These are phyloP conservation scores for Penicillium sp. DNA, from an alignment of 2,329 filamentous ascomycete genomes.

Conservation along the genomic window DNA sequence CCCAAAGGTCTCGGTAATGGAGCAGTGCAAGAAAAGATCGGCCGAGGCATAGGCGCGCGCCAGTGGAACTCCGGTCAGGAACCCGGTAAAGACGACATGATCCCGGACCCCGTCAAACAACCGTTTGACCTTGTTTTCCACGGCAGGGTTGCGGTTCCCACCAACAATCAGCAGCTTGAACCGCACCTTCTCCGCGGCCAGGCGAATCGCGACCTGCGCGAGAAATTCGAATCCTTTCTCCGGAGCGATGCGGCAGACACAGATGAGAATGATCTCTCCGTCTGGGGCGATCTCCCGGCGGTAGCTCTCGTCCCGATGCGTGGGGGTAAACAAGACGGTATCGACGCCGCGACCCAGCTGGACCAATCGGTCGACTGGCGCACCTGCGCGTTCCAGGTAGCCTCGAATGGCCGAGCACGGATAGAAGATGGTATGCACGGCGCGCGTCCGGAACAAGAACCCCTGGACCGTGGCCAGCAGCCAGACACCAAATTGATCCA, in stretches of 20 bases:
- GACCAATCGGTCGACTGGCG: conserved; percentile 60
- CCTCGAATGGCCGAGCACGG: conserved; percentile 64
- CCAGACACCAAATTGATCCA: conserved; percentile 64
- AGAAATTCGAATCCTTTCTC: conserved; percentile 73
- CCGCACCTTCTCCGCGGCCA: conserved; percentile 58
- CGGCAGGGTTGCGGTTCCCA: conserved; percentile 65
- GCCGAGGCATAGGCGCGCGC: conserved; percentile 69
- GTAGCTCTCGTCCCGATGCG: conserved; percentile 54
- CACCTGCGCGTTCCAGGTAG: conserved; percentile 62
- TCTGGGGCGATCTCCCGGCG: conserved; percentile 60
- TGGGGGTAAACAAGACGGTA: conserved; percentile 62
- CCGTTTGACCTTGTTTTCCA: conserved; percentile 63
- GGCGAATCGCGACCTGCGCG: conserved; percentile 55
- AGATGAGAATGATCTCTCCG: conserved; percentile 66
- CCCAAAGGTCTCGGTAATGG: conserved; percentile 71
- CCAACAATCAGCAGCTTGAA: conserved; percentile 70
- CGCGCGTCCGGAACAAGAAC: conserved; percentile 64
- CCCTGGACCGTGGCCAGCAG: conserved; percentile 66
- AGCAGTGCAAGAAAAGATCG: conserved; percentile 72
- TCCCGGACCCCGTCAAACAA: conserved; percentile 59
- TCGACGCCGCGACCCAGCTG: conserved; percentile 67
- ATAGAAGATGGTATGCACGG: conserved; percentile 69
- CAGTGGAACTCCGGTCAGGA: conserved; percentile 62
- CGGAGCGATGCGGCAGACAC: conserved; percentile 66
- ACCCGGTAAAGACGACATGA: conserved; percentile 67